phyloP scores from a whole-genome alignment of 2,329 filamentous ascomycete species.

The Hymenoscyphus linearis region DNA sequence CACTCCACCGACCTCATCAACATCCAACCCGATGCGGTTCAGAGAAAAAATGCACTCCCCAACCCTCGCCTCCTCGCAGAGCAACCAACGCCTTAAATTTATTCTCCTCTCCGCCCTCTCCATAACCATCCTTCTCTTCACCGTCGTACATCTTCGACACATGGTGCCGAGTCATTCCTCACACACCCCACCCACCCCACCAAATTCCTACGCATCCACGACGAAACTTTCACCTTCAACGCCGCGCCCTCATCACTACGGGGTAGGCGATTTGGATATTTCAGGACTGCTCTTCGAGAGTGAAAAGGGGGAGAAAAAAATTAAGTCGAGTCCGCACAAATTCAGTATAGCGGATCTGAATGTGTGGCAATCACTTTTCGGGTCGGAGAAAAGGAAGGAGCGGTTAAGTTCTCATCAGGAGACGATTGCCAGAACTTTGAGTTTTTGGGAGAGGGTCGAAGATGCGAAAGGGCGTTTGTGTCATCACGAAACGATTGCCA shows the following conservation, averaged over 20 bases:
- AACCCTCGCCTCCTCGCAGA: background rate
- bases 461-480: too few species aligned
- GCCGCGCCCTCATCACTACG: background rate
- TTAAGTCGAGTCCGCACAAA: background rate
- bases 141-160: slow-evolving; percentile 20
- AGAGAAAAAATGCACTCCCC: slow-evolving; percentile 14
- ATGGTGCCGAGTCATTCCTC: slow-evolving; percentile 8
- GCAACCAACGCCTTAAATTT: slow-evolving; percentile 18
- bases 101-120: slow-evolving; percentile 18
- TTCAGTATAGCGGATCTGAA: background rate
- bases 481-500: too few species aligned
- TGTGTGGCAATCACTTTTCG: background rate
- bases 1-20: background rate
- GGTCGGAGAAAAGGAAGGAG: too few species aligned
- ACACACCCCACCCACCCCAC: background rate
- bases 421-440: too few species aligned
- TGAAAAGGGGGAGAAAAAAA: background rate
- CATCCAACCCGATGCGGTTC: too few species aligned
- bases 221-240: too few species aligned
- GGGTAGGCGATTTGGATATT: background rate
- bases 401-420: too few species aligned
- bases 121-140: slow-evolving; percentile 22
- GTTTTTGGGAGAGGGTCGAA: too few species aligned
- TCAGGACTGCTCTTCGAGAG: background rate
- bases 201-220: background rate